Conservation (phyloP, 83 land plant genomes). For the Isoetes engelmannii region DNA sequence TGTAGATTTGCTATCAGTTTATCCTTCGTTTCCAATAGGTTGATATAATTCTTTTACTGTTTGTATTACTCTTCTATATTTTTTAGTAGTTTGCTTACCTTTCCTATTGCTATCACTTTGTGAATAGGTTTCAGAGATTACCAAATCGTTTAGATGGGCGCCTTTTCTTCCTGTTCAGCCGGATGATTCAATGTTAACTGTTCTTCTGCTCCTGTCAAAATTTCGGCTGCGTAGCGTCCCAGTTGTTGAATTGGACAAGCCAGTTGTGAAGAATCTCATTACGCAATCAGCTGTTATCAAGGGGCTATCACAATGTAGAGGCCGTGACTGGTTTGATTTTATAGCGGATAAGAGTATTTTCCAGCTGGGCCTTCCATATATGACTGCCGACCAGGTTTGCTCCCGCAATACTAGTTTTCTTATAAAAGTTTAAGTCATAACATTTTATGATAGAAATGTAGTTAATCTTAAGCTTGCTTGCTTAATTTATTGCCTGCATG, state of each 20-base stretch:
- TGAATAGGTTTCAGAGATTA: constrained; percentile 54
- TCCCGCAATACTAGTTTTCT: no score
- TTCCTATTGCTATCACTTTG: neutral
- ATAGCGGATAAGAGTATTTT: constrained; percentile 45
- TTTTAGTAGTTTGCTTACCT: no score
- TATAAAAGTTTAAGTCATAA: no score
- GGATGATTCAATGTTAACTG: constrained; percentile 80
- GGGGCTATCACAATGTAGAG: constrained; percentile 62
- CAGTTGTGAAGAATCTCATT: constrained; percentile 55
- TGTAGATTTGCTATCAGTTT: neutral
- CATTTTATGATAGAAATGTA: no score
- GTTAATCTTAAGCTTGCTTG: no score
- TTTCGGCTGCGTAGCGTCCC: constrained; percentile 83
- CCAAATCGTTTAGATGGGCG: constrained; percentile 62
- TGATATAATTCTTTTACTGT: no score
- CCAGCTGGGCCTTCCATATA: constrained; percentile 77
- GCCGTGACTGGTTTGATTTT: constrained; percentile 86
- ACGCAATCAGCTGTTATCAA: constrained; percentile 74
- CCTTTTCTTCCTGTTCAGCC: constrained; percentile 73
- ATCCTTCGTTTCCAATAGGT: no score
- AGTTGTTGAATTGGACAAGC: constrained; percentile 54
- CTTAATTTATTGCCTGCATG: no score
- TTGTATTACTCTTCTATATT: no score
- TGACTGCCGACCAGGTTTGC: constrained; percentile 51
- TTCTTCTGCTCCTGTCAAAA: constrained; percentile 74